Evolutionary conservation across 805 yeast genomes (phyloP), one percentile per base, ranked within the genome.

Genomic region (Jamesozyma piceae): DNA sequence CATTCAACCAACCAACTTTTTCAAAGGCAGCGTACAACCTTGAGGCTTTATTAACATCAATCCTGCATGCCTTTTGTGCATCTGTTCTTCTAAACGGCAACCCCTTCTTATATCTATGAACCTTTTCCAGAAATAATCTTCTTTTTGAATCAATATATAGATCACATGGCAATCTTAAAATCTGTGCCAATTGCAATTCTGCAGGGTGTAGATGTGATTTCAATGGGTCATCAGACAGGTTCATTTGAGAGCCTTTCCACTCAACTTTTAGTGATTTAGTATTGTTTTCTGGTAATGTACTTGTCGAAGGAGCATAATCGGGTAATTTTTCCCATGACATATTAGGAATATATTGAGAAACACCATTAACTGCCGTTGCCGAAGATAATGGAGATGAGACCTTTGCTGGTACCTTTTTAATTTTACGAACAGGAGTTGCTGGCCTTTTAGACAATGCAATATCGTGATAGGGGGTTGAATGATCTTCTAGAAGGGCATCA

Each of bases 201-300:
- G 96, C 95, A 1, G 96, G 95, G 62, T 89, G 97, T 50, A 90
- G 69, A 54, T 78, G 73, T 36, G 66, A 66, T 38, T 73, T 62
- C 51, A 84, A 72, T 21, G 95, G 92, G 63, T 90, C 97, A 35
- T 64, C 55, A 18, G 79, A 69, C 42, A 89, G 72, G 62, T 85
- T 92, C 96, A 89, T 88, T 32, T 96, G 92, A 52, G 87, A 95
- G 10, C 97, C 97, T 66, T 89, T 89, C 97, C 97, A 89, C 62
- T 90, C 97, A 34, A 92, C 83, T 58, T 81, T 81, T 51, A 88
- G 69, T 51, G 85, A 77, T 65, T 80, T 78, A 45, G 74, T 67
- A 53, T 78, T 79, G 49, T 69, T 76, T 4, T 32, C 35, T 3
- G 95, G 95, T 51, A 88, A 69, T 1, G 82, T 71, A 4, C 68